Evolutionary conservation across 208 protist genomes (phyloP).

Genomic region (Angomonas deanei): DNA sequence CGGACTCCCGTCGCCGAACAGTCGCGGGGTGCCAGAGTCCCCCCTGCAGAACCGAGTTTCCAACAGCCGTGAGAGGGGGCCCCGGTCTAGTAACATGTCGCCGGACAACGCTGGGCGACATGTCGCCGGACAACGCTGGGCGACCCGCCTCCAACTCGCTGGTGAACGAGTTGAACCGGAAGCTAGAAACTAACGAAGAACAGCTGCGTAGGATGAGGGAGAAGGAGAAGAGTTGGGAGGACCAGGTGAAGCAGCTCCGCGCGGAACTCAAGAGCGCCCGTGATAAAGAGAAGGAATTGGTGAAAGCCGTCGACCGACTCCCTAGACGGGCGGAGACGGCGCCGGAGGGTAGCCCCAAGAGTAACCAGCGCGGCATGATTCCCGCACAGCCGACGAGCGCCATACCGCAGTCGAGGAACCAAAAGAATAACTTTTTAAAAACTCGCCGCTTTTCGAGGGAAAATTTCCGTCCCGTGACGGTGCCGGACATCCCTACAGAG

Average conservation of each 20-base stretch:
- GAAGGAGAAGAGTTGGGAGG: slow-evolving; percentile 78
- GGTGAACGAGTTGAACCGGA: slow-evolving; percentile 19
- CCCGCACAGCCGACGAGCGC: slow-evolving; percentile 6
- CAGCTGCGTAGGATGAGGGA: slow-evolving; percentile 57
- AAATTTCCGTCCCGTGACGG: background rate
- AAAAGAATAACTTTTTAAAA: background rate
- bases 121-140: no score
- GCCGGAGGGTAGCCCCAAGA: slow-evolving; percentile 28
- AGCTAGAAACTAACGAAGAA: slow-evolving; percentile 34
- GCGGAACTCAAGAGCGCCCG: slow-evolving; percentile 68
- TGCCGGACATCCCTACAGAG: slow-evolving; percentile 1
- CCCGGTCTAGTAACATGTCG: background rate
- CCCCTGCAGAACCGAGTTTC: background rate
- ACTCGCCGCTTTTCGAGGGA: background rate
- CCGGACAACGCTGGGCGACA: no score
- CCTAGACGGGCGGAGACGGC: slow-evolving; percentile 72
- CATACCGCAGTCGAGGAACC: slow-evolving; percentile 4
- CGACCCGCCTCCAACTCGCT: background rate
- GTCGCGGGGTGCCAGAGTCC: background rate
- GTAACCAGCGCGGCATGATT: slow-evolving; percentile 7
- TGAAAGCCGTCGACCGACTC: slow-evolving; percentile 16
- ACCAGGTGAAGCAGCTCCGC: slow-evolving; percentile 83
- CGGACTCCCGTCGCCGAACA: background rate
- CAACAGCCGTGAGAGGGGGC: background rate
- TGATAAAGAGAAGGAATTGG: slow-evolving; percentile 40